These are phyloP conservation scores for Fremontodendron californicum DNA, from an alignment of 345 rosid species.

Conservation along the genomic window DNA sequence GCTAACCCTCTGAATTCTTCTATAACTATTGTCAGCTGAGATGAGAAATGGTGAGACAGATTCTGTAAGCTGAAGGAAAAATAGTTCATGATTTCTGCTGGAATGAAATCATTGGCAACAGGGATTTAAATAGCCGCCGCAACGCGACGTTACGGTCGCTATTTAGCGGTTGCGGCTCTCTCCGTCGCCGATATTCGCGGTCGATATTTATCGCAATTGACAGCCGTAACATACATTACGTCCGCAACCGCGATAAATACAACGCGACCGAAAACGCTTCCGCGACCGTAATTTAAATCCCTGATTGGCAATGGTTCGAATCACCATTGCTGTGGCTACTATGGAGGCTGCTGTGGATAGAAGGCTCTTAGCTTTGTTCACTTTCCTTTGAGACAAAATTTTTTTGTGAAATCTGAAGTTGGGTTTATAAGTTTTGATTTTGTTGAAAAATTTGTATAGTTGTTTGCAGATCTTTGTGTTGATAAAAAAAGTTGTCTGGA, in stretches of 20 bases:
- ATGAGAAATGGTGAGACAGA: background rate
- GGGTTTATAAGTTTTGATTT: background rate
- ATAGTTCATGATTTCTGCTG: background rate
- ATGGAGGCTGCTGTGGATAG: conserved; percentile 6
- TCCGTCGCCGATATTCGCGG: no score
- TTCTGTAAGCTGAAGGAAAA: background rate
- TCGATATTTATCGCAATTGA: no score
- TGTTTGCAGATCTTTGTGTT: background rate
- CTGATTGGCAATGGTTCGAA: conserved; percentile 8
- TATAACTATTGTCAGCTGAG: conserved; percentile 22
- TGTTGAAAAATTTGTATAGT: background rate
- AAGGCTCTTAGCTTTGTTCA: background rate
- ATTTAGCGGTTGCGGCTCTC: no score
- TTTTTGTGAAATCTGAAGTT: background rate
- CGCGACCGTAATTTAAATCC: no score
- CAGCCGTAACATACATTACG: no score
- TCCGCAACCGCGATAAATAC: no score
- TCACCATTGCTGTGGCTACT: conserved; percentile 13
- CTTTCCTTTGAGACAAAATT: background rate
- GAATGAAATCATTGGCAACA: conserved; percentile 14
- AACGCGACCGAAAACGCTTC: no score
- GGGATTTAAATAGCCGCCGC: no score
- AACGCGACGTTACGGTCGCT: no score
- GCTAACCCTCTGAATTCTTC: conserved; percentile 24
- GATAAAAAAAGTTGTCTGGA: background rate